Percentiles rank a stretch among this genome's conserved stretches.
Conservation (phyloP, 805 yeast genomes). For the Myxozyma monticola region DNA sequence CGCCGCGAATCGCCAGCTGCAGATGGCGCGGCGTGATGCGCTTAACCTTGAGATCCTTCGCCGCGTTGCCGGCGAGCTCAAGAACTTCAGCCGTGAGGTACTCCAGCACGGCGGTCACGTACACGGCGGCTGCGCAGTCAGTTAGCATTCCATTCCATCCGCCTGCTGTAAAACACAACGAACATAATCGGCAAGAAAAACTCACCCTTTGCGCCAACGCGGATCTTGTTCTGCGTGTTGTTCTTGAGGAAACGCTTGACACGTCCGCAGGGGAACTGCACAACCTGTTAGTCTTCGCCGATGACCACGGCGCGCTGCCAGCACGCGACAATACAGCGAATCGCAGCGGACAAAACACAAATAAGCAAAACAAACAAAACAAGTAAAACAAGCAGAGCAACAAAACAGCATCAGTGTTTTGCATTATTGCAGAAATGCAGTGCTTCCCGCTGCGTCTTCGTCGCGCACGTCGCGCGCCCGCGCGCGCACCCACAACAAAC, state of each 20-base stretch:
- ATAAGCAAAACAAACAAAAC: too few species aligned
- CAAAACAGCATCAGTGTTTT: neutral
- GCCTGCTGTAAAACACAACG: neutral
- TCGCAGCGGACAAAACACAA: too few species aligned
- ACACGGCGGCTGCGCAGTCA: constrained; percentile 67
- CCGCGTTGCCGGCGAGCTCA: constrained; percentile 98
- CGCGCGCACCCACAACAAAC: neutral
- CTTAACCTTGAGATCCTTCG: constrained; percentile 92
- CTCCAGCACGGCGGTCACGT: constrained; percentile 94
- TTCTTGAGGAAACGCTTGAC: constrained; percentile 92
- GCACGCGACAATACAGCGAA: too few species aligned
- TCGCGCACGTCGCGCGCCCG: too few species aligned
- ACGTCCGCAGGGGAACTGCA: constrained; percentile 96
- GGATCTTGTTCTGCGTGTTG: constrained; percentile 78
- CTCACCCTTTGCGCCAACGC: constrained; percentile 73
- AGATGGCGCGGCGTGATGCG: constrained; percentile 98
- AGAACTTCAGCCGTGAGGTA: constrained; percentile 97
- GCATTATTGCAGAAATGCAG: neutral
- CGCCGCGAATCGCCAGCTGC: constrained; percentile 96
- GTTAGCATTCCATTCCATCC: neutral
- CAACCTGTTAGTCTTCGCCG: neutral
- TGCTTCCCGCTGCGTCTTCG: too few species aligned
- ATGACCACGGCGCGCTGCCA: too few species aligned
- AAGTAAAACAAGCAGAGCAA: neutral
- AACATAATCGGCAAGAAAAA: neutral